These are phyloP conservation scores for Phytophthora citricola DNA, from an alignment of 352 stramenopile genomes.

Conservation along the genomic window DNA sequence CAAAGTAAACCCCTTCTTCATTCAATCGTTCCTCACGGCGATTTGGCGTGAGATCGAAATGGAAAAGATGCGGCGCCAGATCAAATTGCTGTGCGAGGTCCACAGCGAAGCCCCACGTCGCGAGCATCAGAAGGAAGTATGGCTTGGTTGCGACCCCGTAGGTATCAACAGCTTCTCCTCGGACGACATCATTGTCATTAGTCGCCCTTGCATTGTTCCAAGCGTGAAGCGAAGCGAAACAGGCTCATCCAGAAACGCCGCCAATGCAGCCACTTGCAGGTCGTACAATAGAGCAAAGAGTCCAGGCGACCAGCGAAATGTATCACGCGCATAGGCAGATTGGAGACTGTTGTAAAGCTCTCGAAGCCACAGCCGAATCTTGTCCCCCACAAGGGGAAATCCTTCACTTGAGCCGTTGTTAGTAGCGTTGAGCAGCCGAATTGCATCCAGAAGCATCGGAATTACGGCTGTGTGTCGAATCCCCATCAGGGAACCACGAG, in stretches of 20 bases:
- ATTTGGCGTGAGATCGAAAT: conserved; percentile 48
- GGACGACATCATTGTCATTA: conserved; percentile 51
- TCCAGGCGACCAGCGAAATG: conserved; percentile 37
- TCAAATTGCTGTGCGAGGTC: conserved; percentile 42
- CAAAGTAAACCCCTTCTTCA: conserved; percentile 45
- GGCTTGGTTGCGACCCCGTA: conserved; percentile 30
- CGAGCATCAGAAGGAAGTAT: conserved; percentile 46
- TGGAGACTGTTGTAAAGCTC: conserved; percentile 33
- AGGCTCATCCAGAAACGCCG: conserved; percentile 55
- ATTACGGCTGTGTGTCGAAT: conserved; percentile 44
- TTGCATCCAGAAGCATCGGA: conserved; percentile 43
- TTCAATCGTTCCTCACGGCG: conserved; percentile 38
- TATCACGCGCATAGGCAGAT: conserved; percentile 28
- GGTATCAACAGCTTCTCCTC: conserved; percentile 42
- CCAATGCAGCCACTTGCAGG: conserved; percentile 47
- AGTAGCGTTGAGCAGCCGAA: conserved; percentile 42
- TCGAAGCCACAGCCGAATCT: conserved; percentile 35
- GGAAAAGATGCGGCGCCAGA: conserved; percentile 48
- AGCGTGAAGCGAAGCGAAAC: conserved; percentile 43
- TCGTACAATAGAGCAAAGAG: conserved; percentile 59
- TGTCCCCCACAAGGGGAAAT: conserved; percentile 5
- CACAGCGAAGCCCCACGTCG: conserved; percentile 33
- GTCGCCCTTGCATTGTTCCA: conserved; percentile 53
- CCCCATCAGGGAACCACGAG: conserved; percentile 25
- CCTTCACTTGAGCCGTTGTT: conserved; percentile 4